phyloP scores from a whole-genome alignment of 306 rosid genomes.

The Vigna radiata region DNA sequence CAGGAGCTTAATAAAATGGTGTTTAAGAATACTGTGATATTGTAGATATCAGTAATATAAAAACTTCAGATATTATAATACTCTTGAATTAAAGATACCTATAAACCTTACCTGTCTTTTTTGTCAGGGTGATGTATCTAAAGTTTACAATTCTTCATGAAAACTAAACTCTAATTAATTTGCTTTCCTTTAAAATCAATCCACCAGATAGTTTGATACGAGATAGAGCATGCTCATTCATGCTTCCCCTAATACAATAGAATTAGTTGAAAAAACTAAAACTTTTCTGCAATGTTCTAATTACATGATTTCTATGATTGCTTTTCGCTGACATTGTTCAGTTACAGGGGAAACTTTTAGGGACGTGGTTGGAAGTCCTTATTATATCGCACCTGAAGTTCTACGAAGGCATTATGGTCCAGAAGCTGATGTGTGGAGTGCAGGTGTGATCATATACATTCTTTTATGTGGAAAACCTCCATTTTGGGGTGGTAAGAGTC shows the following conservation, averaged over 20 bases:
- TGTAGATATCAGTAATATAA: no score
- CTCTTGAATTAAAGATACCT: background rate
- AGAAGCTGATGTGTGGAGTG: conserved; percentile 92
- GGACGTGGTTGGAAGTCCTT: conserved; percentile 88
- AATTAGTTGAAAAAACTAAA: background rate
- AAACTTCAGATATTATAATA: no score
- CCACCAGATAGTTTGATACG: background rate
- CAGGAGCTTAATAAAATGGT: no score
- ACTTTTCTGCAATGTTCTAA: conserved; percentile 9
- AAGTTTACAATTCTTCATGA: no score
- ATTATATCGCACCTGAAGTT: conserved; percentile 85
- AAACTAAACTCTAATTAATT: background rate
- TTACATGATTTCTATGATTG: background rate
- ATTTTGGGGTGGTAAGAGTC: conserved; percentile 79
- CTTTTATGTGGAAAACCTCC: conserved; percentile 84
- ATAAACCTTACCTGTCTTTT: background rate
- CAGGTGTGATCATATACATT: conserved; percentile 81
- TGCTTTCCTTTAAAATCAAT: background rate
- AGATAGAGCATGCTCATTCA: background rate
- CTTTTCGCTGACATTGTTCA: conserved; percentile 35
- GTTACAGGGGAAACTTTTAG: conserved; percentile 65
- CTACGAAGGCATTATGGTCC: conserved; percentile 66
- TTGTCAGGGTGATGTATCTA: background rate
- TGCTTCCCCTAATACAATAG: background rate
- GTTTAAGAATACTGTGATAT: no score